Evolutionary conservation across 2,329 filamentous ascomycete genomes (phyloP).

Genomic region (Colletotrichum tropicicola): DNA sequence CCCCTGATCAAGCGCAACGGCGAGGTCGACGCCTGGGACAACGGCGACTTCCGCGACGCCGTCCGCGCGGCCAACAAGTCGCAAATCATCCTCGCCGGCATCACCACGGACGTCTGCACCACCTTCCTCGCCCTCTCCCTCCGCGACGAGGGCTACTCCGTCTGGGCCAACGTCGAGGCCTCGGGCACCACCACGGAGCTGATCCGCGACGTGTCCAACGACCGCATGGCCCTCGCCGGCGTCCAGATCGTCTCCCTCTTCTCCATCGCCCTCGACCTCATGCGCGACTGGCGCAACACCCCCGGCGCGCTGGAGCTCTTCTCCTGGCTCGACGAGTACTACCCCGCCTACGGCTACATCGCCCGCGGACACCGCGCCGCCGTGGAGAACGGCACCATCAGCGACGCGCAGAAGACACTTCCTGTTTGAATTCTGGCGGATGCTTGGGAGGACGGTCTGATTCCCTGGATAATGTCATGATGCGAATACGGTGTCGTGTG

Average conservation of each 20-base stretch:
- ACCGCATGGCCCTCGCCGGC: constrained; percentile 72
- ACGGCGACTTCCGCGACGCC: constrained; percentile 71
- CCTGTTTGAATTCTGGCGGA: too few species aligned
- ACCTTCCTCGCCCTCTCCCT: constrained; percentile 79
- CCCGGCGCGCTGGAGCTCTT: constrained; percentile 65
- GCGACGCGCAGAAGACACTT: constrained; percentile 58
- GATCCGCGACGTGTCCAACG: constrained; percentile 71
- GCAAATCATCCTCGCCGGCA: constrained; percentile 77
- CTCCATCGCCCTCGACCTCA: constrained; percentile 71
- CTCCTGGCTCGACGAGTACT: constrained; percentile 71
- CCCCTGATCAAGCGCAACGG: constrained; percentile 74
- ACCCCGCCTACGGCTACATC: constrained; percentile 71
- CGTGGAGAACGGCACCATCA: constrained; percentile 65
- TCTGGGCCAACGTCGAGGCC: constrained; percentile 78
- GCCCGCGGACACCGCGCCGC: constrained; percentile 70
- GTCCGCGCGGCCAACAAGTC: constrained; percentile 71
- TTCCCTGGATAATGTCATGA: neutral
- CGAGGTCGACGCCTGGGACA: constrained; percentile 83
- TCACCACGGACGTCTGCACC: constrained; percentile 80
- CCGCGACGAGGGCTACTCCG: constrained; percentile 74
- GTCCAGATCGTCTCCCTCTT: constrained; percentile 72
- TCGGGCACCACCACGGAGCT: constrained; percentile 71
- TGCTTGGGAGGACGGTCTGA: constrained; percentile 8
- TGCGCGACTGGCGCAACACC: constrained; percentile 73
- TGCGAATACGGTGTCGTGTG: neutral